phyloP scores from a whole-genome alignment of 148 eudicot species.

The Chenopodium formosanum region DNA sequence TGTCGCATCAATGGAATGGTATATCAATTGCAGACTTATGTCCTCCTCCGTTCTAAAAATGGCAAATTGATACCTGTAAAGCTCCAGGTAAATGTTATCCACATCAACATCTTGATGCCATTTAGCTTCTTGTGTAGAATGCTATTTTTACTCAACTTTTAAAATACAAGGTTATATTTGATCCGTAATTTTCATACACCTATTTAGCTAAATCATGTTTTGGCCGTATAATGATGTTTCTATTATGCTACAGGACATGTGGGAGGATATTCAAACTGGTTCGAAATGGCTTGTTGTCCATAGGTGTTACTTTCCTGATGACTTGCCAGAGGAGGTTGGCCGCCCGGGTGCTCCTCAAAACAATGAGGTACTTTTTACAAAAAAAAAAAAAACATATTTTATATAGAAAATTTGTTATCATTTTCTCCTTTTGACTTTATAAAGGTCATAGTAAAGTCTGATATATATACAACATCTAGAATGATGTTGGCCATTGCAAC shows the following conservation, averaged over 20 bases:
- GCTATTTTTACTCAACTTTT: background rate
- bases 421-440: background rate
- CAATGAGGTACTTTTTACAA: slow-evolving; percentile 60
- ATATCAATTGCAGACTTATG: slow-evolving; percentile 63
- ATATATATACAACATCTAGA: background rate
- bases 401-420: background rate
- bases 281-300: slow-evolving; percentile 62
- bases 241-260: slow-evolving; percentile 68
- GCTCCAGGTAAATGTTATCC: slow-evolving; percentile 48
- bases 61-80: slow-evolving; percentile 61
- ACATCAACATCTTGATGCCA: background rate
- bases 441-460: background rate
- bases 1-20: slow-evolving; percentile 62
- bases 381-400: background rate
- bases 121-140: background rate
- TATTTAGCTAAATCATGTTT: background rate
- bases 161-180: background rate
- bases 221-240: background rate
- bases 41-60: slow-evolving; percentile 41
- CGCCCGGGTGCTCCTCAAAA: slow-evolving; percentile 80
- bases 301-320: slow-evolving; percentile 80
- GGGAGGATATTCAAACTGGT: slow-evolving; percentile 79
- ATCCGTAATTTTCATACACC: background rate
- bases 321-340: slow-evolving; percentile 89
- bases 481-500: background rate